These are phyloP conservation scores for Guadua angustifolia DNA, from an alignment of 176 grass and related monocot species.

Conservation along the genomic window DNA sequence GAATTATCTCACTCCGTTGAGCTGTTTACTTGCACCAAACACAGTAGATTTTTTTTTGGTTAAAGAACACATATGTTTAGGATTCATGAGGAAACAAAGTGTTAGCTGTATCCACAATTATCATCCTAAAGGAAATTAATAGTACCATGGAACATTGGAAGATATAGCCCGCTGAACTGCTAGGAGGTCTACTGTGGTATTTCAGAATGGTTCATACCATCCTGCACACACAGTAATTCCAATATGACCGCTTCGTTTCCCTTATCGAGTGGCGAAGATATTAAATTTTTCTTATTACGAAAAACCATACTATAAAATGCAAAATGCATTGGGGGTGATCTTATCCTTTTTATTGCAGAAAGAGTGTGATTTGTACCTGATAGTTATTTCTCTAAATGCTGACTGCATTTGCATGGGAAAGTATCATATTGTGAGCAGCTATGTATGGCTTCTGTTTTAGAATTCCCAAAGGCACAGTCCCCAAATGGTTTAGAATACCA, in stretches of 20 bases:
- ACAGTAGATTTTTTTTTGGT: background rate
- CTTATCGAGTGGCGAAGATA: constrained; percentile 25
- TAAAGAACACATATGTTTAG: background rate
- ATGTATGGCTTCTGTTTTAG: constrained; percentile 74
- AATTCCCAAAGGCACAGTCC: constrained; percentile 63
- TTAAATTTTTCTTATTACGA: background rate
- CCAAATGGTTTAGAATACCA: constrained; percentile 65
- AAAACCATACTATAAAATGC: background rate
- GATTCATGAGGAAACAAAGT: background rate
- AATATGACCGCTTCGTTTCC: constrained; percentile 51
- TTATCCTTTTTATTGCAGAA: no score
- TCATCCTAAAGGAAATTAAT: background rate
- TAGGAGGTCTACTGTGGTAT: constrained; percentile 37
- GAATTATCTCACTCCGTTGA: no score
- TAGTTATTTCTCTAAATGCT: constrained; percentile 61
- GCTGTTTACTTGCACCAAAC: constrained; percentile 4
- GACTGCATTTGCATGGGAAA: constrained; percentile 67
- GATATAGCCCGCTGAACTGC: constrained; percentile 40
- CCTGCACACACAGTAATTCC: constrained; percentile 39
- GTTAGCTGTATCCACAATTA: background rate
- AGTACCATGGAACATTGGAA: constrained; percentile 50
- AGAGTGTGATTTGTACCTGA: constrained; percentile 17
- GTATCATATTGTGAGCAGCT: constrained; percentile 70
- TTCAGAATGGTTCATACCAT: constrained; percentile 54
- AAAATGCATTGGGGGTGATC: no score